Evolutionary conservation across 2,329 filamentous ascomycete genomes (phyloP).

Genomic region (Ramularia endophylla): DNA sequence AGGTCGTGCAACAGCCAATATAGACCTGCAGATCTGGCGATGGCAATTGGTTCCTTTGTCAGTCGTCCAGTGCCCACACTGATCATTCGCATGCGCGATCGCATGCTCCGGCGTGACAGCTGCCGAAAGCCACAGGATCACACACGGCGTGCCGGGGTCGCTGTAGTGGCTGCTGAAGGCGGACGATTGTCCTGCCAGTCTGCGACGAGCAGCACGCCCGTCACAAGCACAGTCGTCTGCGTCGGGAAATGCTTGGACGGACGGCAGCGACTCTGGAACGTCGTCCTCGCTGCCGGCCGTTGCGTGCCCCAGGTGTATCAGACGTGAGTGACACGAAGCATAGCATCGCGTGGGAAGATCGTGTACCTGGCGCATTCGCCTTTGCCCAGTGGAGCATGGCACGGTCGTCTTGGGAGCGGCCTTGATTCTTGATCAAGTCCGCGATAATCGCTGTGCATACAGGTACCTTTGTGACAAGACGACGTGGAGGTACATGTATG

Average conservation of each 20-base stretch:
- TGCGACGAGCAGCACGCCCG: not conserved
- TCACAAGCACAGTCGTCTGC: not conserved
- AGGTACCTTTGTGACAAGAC: too few relatives aligned
- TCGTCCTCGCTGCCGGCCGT: not conserved
- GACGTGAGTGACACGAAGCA: not conserved
- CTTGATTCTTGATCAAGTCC: too few relatives aligned
- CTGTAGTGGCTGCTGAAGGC: constrained; percentile 1
- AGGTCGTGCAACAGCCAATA: not conserved
- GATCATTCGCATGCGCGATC: not conserved
- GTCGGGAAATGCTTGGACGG: not conserved
- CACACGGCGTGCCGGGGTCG: not conserved
- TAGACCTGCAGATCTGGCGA: not conserved
- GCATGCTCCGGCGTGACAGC: constrained; percentile 6
- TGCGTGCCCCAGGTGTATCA: too few relatives aligned
- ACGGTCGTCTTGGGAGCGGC: too few relatives aligned
- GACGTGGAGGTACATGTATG: too few relatives aligned
- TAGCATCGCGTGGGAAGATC: constrained; percentile 1
- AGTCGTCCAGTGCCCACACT: not conserved
- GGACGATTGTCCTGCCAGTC: not conserved
- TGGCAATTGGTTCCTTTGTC: not conserved
- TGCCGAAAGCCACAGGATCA: constrained; percentile 3
- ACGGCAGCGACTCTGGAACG: not conserved
- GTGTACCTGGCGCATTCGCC: not conserved
- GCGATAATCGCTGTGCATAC: too few relatives aligned
- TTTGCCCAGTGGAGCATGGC: too few relatives aligned